These are phyloP conservation scores for Xylariales sp. DNA, from an alignment of 2,329 filamentous ascomycete species.

Conservation along the genomic window DNA sequence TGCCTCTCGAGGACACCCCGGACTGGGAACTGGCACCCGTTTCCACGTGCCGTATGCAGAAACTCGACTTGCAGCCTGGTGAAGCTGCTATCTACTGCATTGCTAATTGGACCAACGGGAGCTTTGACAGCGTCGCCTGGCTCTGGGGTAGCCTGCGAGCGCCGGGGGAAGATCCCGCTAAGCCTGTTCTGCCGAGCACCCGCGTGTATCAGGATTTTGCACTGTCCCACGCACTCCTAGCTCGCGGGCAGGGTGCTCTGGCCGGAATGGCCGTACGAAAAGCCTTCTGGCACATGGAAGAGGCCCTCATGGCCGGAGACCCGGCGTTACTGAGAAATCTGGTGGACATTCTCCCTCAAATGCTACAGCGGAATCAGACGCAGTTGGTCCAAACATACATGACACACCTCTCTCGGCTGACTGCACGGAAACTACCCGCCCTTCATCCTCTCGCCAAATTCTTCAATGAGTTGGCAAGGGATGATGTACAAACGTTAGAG, in stretches of 20 bases:
- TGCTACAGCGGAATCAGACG: conserved; percentile 1
- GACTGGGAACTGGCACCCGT: neutral
- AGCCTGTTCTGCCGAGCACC: conserved; percentile 1
- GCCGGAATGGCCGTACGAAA: conserved; percentile 4
- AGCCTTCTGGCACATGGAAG: conserved; percentile 5
- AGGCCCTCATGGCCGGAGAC: conserved; percentile 1
- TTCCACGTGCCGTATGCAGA: neutral
- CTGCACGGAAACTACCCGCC: neutral
- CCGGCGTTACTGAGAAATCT: conserved; percentile 5
- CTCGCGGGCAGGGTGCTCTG: neutral
- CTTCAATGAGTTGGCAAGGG: neutral
- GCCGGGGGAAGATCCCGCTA: neutral
- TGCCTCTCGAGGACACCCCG: neutral
- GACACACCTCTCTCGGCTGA: conserved; percentile 1
- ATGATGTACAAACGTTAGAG: neutral
- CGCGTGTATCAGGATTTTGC: conserved; percentile 3
- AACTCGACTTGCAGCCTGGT: neutral
- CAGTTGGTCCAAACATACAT: neutral
- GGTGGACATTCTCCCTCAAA: conserved; percentile 3
- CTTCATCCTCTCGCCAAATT: conserved; percentile 2
- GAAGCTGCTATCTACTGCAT: conserved; percentile 1
- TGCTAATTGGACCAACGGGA: neutral
- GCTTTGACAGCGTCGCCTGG: conserved; percentile 2
- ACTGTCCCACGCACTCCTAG: neutral
- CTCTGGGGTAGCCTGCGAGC: neutral